Conservation (phyloP, 768 basidiomycete species). For the Pisolithus orientalis region DNA sequence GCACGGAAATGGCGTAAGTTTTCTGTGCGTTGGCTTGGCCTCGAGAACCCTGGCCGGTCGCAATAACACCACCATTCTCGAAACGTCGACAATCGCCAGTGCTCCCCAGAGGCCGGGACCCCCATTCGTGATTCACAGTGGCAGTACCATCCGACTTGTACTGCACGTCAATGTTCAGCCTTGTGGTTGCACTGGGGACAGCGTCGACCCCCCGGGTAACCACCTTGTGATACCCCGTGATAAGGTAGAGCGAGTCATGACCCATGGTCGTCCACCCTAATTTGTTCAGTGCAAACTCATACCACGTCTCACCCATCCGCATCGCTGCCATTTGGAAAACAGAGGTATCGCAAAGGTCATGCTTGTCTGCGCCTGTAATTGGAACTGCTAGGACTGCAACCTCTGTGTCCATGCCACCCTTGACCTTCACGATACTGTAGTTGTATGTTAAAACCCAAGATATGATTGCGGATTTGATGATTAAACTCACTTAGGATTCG, state of each 20-base stretch:
- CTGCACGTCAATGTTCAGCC: neutral
- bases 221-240: slow-evolving; percentile 23
- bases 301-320: slow-evolving; percentile 18
- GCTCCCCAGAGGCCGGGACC: no score
- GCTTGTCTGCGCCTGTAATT: slow-evolving; percentile 13
- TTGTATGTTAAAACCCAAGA: neutral
- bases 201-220: slow-evolving; percentile 18
- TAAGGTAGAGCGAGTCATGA: slow-evolving; percentile 15
- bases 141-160: neutral
- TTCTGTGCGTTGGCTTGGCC: neutral
- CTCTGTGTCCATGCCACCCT: slow-evolving; percentile 4
- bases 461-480: no score
- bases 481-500: neutral
- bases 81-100: no score
- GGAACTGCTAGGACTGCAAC: slow-evolving; percentile 26
- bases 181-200: neutral
- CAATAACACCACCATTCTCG: neutral
- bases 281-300: slow-evolving; percentile 9
- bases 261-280: neutral
- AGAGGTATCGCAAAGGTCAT: slow-evolving; percentile 5
- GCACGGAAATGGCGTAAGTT: slow-evolving; percentile 14
- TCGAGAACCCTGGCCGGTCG: no score
- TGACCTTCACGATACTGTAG: no score
- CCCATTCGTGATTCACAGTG: no score
- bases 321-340: slow-evolving; percentile 13